Evolutionary conservation across 176 grass and related monocot species (phyloP).

Genomic region (Ensete glaucum): DNA sequence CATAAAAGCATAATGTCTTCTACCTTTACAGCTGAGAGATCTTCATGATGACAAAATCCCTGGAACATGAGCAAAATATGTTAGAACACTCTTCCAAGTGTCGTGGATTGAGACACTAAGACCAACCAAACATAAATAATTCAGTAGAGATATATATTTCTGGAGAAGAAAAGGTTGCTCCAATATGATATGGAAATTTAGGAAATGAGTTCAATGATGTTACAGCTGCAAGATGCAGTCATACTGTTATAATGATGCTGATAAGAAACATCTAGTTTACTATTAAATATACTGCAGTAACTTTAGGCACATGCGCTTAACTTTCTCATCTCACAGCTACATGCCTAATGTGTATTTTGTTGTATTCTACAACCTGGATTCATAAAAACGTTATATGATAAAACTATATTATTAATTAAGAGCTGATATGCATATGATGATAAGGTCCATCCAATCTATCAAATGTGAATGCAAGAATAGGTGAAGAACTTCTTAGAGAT

Average conservation of each 20-base stretch:
- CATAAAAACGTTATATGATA: no score
- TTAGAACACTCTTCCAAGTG: neutral
- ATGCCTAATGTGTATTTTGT: no score
- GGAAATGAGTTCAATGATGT: no score
- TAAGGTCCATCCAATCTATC: neutral
- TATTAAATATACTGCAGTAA: neutral
- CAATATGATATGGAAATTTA: neutral
- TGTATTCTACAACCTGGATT: no score
- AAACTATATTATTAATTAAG: no score
- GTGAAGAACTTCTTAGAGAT: neutral
- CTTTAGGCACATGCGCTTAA: neutral
- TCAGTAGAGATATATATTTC: no score
- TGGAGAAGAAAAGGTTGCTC: neutral
- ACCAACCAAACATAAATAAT: no score
- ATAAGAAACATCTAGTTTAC: neutral
- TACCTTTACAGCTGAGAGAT: conserved; percentile 42
- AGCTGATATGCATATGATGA: neutral
- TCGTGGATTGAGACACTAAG: neutral
- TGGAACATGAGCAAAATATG: conserved; percentile 25
- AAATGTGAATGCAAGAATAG: neutral
- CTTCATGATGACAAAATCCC: conserved; percentile 45
- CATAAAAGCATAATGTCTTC: neutral
- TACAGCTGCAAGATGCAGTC: no score
- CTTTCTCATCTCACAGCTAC: neutral
- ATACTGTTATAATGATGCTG: neutral